These are phyloP conservation scores for Diplocarpon mali DNA, from an alignment of 2,329 filamentous ascomycete species.

Conservation along the genomic window DNA sequence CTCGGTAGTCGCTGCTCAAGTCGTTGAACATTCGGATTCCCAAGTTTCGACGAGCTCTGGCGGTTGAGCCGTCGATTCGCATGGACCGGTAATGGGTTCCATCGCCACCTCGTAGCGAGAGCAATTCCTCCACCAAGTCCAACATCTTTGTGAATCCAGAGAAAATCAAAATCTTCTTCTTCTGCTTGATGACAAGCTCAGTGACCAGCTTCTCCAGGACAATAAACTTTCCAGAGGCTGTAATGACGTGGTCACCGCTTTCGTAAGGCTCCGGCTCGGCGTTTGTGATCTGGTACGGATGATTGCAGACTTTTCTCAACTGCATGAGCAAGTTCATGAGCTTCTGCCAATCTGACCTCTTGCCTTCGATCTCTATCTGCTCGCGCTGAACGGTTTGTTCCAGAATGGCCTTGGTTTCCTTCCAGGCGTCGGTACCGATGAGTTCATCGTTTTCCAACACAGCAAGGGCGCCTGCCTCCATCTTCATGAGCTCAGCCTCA, in stretches of 20 bases:
- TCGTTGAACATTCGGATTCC: conserved; percentile 92
- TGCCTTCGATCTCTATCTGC: conserved; percentile 15
- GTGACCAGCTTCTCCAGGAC: conserved; percentile 76
- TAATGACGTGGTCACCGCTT: conserved; percentile 70
- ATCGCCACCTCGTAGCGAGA: conserved; percentile 36
- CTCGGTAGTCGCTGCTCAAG: conserved; percentile 68
- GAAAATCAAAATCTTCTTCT: conserved; percentile 84
- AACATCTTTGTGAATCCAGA: conserved; percentile 88
- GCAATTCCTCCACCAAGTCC: conserved; percentile 82
- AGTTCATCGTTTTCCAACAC: conserved; percentile 25
- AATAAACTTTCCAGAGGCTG: conserved; percentile 80
- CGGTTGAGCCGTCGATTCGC: conserved; percentile 73
- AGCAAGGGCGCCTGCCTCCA: conserved; percentile 27
- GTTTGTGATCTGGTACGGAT: conserved; percentile 49
- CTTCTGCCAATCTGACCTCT: conserved; percentile 34
- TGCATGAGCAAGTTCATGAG: conserved; percentile 94
- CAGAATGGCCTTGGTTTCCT: conserved; percentile 34
- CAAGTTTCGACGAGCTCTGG: conserved; percentile 78
- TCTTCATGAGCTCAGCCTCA: conserved; percentile 20
- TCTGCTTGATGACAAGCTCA: conserved; percentile 55
- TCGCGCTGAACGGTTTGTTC: conserved; percentile 31
- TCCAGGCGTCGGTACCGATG: conserved; percentile 33
- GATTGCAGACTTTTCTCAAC: conserved; percentile 83
- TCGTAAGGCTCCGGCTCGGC: conserved; percentile 43
- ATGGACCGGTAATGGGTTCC: conserved; percentile 61